Conservation (phyloP, 306 rosid species). For the Quercus bicolor region DNA sequence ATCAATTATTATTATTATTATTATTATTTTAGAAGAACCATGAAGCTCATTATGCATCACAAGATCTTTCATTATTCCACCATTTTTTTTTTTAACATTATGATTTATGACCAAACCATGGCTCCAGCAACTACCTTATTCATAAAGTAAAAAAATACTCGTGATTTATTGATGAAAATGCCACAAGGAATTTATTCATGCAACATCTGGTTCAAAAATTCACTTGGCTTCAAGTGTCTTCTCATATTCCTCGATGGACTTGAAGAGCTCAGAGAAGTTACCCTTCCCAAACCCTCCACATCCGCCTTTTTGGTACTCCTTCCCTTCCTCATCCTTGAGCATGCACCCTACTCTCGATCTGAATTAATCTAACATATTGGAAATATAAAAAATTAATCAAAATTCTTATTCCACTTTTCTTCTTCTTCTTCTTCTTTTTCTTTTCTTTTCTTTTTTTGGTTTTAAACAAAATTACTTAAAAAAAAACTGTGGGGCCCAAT, state of each 20-base stretch:
- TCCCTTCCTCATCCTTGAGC: constrained; percentile 71
- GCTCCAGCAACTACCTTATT: constrained; percentile 16
- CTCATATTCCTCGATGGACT: constrained; percentile 87
- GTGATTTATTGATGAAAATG: background rate
- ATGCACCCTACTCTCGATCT: constrained; percentile 82
- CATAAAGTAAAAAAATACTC: background rate
- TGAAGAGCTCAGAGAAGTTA: constrained; percentile 90
- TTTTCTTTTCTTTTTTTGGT: too few species aligned
- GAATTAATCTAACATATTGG: too few species aligned
- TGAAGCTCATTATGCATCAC: too few species aligned
- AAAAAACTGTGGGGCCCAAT: too few species aligned
- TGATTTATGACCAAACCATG: background rate
- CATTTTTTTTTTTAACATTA: background rate
- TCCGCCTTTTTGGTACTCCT: constrained; percentile 73
- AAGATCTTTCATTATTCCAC: background rate
- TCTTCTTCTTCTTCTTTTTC: too few species aligned
- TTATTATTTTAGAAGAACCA: too few species aligned
- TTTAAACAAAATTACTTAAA: too few species aligned
- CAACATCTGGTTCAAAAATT: constrained; percentile 19
- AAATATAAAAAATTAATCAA: too few species aligned
- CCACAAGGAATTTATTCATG: constrained; percentile 2
- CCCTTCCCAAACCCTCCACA: constrained; percentile 98
- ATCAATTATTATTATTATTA: too few species aligned
- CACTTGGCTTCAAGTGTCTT: constrained; percentile 66
- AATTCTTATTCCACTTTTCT: too few species aligned